These are phyloP conservation scores for Cornus kousa DNA, from an alignment of 148 eudicot genomes.

Conservation along the genomic window DNA sequence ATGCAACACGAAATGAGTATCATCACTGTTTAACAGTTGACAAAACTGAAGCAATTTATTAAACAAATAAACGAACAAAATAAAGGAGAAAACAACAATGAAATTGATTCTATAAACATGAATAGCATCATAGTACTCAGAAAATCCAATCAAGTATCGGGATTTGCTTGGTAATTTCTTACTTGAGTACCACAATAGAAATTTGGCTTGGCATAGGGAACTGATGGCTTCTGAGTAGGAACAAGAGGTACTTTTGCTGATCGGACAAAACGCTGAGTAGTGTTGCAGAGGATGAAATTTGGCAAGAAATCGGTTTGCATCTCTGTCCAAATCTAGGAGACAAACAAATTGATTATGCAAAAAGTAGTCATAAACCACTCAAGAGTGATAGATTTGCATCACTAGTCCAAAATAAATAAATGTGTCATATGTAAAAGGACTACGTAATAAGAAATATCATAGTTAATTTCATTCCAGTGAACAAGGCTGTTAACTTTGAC, in stretches of 20 bases:
- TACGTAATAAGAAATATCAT: background rate
- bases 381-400: background rate
- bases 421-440: background rate
- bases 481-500: background rate
- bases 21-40: background rate
- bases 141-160: background rate
- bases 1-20: background rate
- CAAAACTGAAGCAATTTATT: background rate
- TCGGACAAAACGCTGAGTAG: slow-evolving; percentile 90
- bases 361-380: background rate
- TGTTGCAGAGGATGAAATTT: slow-evolving; percentile 88
- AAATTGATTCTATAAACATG: background rate
- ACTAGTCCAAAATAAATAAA: background rate
- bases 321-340: slow-evolving; percentile 82
- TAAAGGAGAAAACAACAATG: background rate
- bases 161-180: slow-evolving; percentile 21
- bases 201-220: slow-evolving; percentile 82
- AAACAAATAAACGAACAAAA: no score
- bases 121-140: background rate
- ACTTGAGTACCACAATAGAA: slow-evolving; percentile 96
- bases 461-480: background rate
- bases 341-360: slow-evolving; percentile 10
- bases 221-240: slow-evolving; percentile 92
- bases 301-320: slow-evolving; percentile 98
- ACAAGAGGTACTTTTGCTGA: slow-evolving; percentile 66